Conservation (phyloP, 1,139 yeast species). For the Geotrichum fermentans region DNA sequence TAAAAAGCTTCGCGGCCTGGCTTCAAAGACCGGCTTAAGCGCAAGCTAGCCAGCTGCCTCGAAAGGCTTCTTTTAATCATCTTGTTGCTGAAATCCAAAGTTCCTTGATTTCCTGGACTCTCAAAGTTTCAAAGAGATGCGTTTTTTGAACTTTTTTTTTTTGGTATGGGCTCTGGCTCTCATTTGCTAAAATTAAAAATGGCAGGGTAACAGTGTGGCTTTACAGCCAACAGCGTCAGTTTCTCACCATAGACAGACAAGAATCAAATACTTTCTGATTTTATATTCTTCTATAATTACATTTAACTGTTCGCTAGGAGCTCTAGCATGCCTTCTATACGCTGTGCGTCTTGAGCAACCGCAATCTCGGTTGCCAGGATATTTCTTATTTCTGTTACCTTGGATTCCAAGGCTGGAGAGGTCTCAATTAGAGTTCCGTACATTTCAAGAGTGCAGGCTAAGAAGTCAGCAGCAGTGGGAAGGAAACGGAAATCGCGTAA, state of each 20-base stretch:
- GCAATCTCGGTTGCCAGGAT: conserved; percentile 64
- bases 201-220: conserved; percentile 5
- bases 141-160: conserved; percentile 1
- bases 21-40: conserved; percentile 1
- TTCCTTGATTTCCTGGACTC: no score
- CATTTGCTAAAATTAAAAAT: conserved; percentile 5
- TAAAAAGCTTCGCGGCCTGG: neutral
- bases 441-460: conserved; percentile 75
- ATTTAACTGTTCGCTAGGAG: conserved; percentile 44
- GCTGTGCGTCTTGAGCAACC: conserved; percentile 82
- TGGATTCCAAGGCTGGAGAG: conserved; percentile 75
- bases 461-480: conserved; percentile 72
- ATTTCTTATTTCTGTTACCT: conserved; percentile 51
- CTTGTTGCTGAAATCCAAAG: neutral
- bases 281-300: neutral
- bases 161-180: neutral
- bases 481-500: conserved; percentile 79
- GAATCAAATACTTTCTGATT: neutral
- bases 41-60: neutral
- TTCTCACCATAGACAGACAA: neutral
- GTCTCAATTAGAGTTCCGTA: conserved; percentile 67
- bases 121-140: no score
- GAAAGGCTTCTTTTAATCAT: conserved; percentile 7
- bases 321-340: conserved; percentile 90
- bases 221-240: neutral